Base-by-base conservation (phyloP, 805 yeast species). In the Limtongozyma cylindracea region DNA sequence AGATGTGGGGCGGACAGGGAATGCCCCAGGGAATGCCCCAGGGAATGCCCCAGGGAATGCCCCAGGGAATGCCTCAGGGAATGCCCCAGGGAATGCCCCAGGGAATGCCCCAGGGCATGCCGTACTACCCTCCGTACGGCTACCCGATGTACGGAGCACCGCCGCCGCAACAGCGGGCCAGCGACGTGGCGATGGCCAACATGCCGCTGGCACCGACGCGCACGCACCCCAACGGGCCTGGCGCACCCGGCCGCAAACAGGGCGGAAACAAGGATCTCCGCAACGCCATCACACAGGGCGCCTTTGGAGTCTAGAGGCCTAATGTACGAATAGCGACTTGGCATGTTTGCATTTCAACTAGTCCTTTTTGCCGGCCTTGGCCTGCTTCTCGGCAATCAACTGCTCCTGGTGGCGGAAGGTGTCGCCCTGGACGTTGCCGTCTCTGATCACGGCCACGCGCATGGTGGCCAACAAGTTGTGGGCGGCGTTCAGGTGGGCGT, bases 401-500 rank as follows among this genome's bases (percentile, higher is more conserved):
- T 47, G 43, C 31, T 53, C 53, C 45, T 63, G 72, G 31, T 51
- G 41, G 23, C 45, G 54, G 33, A 49, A 63, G 11, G 71, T 65
- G 32, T 64, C 51, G 22, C 43, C 46, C 22, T 52, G 49, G 19
- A 67, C 74, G 31, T 60, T 61, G 22, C 67, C 54, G 29, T 69
- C 82, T 41, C 66, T 57, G 27, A 73, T 60, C 19, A 74, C 71
- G 13, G 84, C 88, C 10, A 74, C 66, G 55, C 91, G 66, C 74
- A 72, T 61, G 10, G 72, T 65, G 11, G 84, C 78, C 43, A 74
- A 56, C 38, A 73, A 48, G 43, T 74, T 74, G 43, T 71, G 80
- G 12, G 88, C 91, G 28, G 91, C 88, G 34, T 73, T 74, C 6
- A 84, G 69, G 39, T 74, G 91, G 8, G 73, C 64, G 38, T 74